Conservation (phyloP, 768 basidiomycete genomes). For the Russula dissimulans region DNA sequence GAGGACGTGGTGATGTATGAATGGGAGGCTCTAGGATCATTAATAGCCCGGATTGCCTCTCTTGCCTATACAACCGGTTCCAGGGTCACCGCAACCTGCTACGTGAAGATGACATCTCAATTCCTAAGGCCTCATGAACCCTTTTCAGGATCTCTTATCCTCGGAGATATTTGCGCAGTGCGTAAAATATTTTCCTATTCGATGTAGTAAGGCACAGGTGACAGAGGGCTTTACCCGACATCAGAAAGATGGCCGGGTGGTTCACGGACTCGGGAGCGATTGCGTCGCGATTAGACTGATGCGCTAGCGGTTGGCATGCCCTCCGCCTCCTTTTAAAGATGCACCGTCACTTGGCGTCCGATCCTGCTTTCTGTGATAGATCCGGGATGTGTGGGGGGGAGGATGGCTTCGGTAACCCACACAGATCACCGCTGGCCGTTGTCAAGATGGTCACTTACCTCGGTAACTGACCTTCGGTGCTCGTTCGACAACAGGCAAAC, state of each 20-base stretch:
- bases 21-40: conserved; percentile 76
- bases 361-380: neutral
- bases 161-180: conserved; percentile 83
- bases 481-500: neutral
- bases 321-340: neutral
- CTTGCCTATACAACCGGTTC: conserved; percentile 60
- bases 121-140: neutral
- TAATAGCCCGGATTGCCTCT: conserved; percentile 87
- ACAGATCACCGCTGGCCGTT: neutral
- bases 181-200: conserved; percentile 75
- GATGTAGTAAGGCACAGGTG: conserved; percentile 54
- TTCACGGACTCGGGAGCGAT: conserved; percentile 53
- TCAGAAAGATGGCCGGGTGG: conserved; percentile 55
- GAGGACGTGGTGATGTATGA: conserved; percentile 64
- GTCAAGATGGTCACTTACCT: neutral
- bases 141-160: neutral
- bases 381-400: neutral
- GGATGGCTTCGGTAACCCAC: neutral
- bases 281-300: neutral
- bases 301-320: no score
- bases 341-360: neutral
- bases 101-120: conserved; percentile 57
- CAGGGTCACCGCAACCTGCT: conserved; percentile 81
- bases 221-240: conserved; percentile 49
- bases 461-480: neutral